Evolutionary conservation across 1,139 yeast genomes (phyloP).

Genomic region (Geotrichum bryndzae): DNA sequence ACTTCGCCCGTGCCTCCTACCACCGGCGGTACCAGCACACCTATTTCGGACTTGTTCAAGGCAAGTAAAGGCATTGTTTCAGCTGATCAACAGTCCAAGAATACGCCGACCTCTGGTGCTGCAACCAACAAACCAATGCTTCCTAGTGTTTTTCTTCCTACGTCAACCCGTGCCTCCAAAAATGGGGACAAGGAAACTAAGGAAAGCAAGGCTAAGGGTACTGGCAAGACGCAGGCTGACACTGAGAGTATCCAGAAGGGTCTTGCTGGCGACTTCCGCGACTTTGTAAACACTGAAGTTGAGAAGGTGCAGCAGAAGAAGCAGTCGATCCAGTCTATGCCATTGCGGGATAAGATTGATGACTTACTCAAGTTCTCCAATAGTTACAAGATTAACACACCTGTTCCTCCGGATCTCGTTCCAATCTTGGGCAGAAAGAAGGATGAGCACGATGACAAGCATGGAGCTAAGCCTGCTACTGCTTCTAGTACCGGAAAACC

Average conservation of each 20-base stretch:
- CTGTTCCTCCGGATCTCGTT: slow-evolving; percentile 62
- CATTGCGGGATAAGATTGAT: slow-evolving; percentile 50
- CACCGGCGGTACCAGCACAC: slow-evolving; percentile 17
- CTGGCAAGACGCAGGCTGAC: slow-evolving; percentile 10
- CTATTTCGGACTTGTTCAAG: slow-evolving; percentile 17
- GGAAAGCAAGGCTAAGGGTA: slow-evolving; percentile 4
- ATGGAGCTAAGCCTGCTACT: not conserved
- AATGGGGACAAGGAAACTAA: slow-evolving; percentile 6
- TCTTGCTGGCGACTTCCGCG: slow-evolving; percentile 33
- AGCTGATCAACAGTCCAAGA: slow-evolving; percentile 6
- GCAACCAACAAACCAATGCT: slow-evolving; percentile 12
- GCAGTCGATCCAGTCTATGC: slow-evolving; percentile 31
- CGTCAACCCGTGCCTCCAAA: slow-evolving; percentile 12
- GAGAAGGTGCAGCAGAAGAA: slow-evolving; percentile 31
- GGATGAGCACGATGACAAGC: slow-evolving; percentile 19
- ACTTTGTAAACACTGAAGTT: slow-evolving; percentile 35
- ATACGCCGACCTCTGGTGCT: slow-evolving; percentile 10
- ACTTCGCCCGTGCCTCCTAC: not conserved
- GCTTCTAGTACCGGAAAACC: slow-evolving; percentile 15
- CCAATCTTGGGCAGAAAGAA: slow-evolving; percentile 71
- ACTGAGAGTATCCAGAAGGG: slow-evolving; percentile 29
- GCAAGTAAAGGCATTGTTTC: slow-evolving; percentile 16
- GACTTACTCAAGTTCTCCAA: slow-evolving; percentile 81
- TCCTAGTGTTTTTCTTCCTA: slow-evolving; percentile 17
- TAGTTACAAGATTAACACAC: slow-evolving; percentile 57